Base-by-base conservation (phyloP, 495 filamentous ascomycete species). In the Glonium stellatum region DNA sequence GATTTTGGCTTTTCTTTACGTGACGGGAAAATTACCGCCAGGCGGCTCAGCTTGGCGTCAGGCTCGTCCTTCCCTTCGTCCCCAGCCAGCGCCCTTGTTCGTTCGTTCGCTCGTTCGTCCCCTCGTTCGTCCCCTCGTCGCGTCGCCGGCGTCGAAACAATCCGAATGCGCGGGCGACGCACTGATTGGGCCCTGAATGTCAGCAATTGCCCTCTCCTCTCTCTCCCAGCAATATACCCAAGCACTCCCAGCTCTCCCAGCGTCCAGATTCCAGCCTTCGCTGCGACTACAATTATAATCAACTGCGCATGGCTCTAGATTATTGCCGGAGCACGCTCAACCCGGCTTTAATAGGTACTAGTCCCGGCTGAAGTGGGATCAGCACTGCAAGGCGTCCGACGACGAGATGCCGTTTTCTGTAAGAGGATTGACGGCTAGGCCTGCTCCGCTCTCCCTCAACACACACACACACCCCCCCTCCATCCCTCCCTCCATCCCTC, bases 401-500 rank as follows among this genome's bases (percentile, higher is more conserved):
- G 42, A 37, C n/a, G 55, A 60, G 63, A 53, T 49, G 55, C 59
- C 63, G 59, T 66, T 66, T 65, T 66, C 59, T 66, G 63, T 37
- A 57, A 46, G 44, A 19, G 15, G 31, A 56, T 54, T 19, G 44
- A 53, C 63, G 63, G 63, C 57, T n/a, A 51, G 47, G 3, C 27
- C 27, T 31, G 27, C 27, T 31, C 27, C 27, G 27, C 27, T 31
- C 27, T 6, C 27, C 27, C 27, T n/a, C n/a, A n/a, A n/a, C n/a
- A n/a, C n/a, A n/a, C n/a, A n/a, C n/a, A n/a, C n/a, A n/a, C n/a
- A n/a, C n/a, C n/a, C n/a, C n/a, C n/a, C n/a, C n/a, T n/a, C n/a
- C n/a, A n/a, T n/a, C n/a, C n/a, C n/a, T n/a, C n/a, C n/a, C n/a
- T n/a, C n/a, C n/a, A n/a, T n/a, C n/a, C n/a, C n/a, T n/a, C n/a